Evolutionary conservation across 2,329 filamentous ascomycete genomes (phyloP).

Genomic region (Beauveria rudraprayagi): DNA sequence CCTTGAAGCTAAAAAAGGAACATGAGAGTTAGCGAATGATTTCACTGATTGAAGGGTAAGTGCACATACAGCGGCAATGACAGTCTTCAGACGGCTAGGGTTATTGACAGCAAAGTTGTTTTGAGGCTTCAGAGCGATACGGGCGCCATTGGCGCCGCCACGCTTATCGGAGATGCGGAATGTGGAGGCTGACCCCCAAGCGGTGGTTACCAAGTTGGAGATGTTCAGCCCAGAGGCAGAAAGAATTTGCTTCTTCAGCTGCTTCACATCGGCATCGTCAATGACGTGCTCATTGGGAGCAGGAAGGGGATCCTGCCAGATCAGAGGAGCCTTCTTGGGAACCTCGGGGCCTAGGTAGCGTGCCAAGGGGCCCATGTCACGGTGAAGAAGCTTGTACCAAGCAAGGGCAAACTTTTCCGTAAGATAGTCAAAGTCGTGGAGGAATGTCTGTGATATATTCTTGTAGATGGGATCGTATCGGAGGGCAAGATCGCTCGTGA

Average conservation of each 20-base stretch:
- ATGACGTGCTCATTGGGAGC: constrained; percentile 47
- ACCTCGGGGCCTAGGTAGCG: constrained; percentile 71
- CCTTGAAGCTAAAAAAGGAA: neutral
- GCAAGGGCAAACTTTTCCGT: constrained; percentile 62
- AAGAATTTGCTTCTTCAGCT: constrained; percentile 62
- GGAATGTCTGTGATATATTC: constrained; percentile 65
- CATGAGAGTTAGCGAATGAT: neutral
- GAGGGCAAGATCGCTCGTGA: constrained; percentile 67
- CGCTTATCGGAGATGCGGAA: constrained; percentile 74
- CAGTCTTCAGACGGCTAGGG: constrained; percentile 54
- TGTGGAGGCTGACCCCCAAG: constrained; percentile 63
- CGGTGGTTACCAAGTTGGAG: constrained; percentile 55
- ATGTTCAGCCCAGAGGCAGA: constrained; percentile 46
- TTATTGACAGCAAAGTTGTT: constrained; percentile 69
- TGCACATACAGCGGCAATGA: constrained; percentile 58
- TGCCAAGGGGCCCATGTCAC: constrained; percentile 64
- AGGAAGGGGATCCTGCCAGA: constrained; percentile 71
- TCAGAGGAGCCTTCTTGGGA: constrained; percentile 52
- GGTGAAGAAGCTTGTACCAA: constrained; percentile 80
- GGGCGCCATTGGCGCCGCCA: constrained; percentile 72
- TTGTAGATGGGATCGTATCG: constrained; percentile 64
- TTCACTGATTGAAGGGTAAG: neutral
- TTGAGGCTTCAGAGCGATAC: constrained; percentile 66
- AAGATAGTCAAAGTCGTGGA: constrained; percentile 60
- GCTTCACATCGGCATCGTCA: constrained; percentile 51